phyloP scores from a whole-genome alignment of 2,329 filamentous ascomycete species.

The Hirsutella thompsonii region DNA sequence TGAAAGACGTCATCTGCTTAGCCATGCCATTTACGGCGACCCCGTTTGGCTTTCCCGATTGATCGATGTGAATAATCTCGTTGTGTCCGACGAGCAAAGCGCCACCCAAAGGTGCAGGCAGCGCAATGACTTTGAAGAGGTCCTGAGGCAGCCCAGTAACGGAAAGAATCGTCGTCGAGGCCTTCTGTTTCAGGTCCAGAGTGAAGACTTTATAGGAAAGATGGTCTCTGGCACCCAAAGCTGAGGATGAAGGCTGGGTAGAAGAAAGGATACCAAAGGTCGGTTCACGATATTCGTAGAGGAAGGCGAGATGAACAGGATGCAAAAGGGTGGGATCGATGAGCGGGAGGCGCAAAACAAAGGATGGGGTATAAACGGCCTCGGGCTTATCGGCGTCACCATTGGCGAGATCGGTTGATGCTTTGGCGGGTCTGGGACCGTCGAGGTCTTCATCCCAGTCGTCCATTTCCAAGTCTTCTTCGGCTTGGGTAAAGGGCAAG shows the following conservation, averaged over 20 bases:
- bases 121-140: constrained; percentile 66
- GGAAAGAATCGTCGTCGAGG: constrained; percentile 84
- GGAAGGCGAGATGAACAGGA: constrained; percentile 81
- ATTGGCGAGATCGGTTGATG: constrained; percentile 19
- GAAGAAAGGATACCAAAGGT: constrained; percentile 92
- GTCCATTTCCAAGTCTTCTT: constrained; percentile 82
- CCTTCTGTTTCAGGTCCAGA: constrained; percentile 81
- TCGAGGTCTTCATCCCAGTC: constrained; percentile 80
- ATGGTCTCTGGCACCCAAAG: constrained; percentile 73
- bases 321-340: constrained; percentile 80
- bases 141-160: constrained; percentile 79
- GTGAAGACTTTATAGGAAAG: constrained; percentile 91
- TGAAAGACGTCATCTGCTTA: constrained; percentile 68
- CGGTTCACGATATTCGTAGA: constrained; percentile 94
- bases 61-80: constrained; percentile 88
- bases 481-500: constrained; percentile 75
- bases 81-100: constrained; percentile 78
- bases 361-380: constrained; percentile 77
- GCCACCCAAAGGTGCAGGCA: constrained; percentile 79
- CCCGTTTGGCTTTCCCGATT: constrained; percentile 85
- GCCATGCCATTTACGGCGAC: constrained; percentile 89
- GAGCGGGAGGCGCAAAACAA: constrained; percentile 80
- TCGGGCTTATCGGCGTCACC: constrained; percentile 26
- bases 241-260: constrained; percentile 56
- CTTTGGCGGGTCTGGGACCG: constrained; percentile 45